These are phyloP conservation scores for Taphrina sp. DNA, from an alignment of 1,139 yeast genomes.

Conservation along the genomic window DNA sequence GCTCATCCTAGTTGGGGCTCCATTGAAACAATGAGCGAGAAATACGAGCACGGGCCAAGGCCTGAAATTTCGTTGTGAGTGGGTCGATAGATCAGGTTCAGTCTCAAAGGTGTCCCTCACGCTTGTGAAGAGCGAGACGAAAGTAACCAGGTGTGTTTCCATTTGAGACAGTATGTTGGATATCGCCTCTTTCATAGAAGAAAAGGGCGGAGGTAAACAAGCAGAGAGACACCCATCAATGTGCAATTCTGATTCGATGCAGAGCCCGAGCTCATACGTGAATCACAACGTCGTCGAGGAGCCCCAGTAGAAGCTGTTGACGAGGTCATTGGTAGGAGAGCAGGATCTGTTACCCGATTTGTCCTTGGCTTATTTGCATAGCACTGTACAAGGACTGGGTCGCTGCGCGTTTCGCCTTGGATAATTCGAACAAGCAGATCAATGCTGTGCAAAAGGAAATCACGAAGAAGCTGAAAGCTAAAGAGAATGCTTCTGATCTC, in stretches of 20 bases:
- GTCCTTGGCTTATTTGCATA: constrained; percentile 24
- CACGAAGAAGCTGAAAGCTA: constrained; percentile 86
- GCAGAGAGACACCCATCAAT: too few relatives aligned
- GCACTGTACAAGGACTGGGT: constrained; percentile 21
- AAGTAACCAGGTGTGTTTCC: too few relatives aligned
- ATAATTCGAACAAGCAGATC: constrained; percentile 79
- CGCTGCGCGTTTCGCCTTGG: constrained; percentile 68
- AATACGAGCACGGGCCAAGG: too few relatives aligned
- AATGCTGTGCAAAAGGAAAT: constrained; percentile 89
- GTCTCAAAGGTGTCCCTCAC: too few relatives aligned
- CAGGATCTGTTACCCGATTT: constrained; percentile 77
- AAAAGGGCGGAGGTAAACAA: constrained; percentile 47
- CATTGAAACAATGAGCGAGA: too few relatives aligned
- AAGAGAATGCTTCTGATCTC: constrained; percentile 87
- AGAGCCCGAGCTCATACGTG: constrained; percentile 80
- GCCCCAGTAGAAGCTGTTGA: constrained; percentile 92
- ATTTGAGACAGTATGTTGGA: too few relatives aligned
- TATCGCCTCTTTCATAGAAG: constrained; percentile 32
- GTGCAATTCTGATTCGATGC: constrained; percentile 71
- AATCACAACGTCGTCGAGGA: constrained; percentile 91
- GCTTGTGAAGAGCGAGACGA: too few relatives aligned
- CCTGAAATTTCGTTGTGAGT: too few relatives aligned
- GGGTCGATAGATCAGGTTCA: too few relatives aligned
- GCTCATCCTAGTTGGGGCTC: too few relatives aligned
- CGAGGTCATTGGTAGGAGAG: constrained; percentile 82